Conservation (phyloP, 495 filamentous ascomycete species). For the Parathielavia appendiculata region DNA sequence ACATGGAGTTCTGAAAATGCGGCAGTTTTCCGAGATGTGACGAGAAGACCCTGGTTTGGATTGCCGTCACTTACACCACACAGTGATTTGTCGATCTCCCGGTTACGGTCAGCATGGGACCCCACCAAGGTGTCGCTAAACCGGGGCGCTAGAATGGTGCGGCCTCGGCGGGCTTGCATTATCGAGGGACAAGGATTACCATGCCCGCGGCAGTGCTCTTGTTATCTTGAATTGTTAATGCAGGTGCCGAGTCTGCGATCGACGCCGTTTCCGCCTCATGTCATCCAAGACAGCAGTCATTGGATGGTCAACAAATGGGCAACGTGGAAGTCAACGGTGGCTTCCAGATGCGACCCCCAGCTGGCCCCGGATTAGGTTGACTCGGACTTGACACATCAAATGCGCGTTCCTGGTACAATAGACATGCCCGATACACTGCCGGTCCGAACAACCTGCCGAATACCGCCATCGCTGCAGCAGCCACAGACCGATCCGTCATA, state of each 20-base stretch:
- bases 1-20: background rate
- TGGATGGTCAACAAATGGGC: background rate
- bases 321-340: background rate
- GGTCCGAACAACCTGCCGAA: background rate
- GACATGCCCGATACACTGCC: background rate
- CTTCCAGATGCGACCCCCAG: background rate
- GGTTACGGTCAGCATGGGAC: constrained; percentile 2
- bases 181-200: background rate
- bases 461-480: background rate
- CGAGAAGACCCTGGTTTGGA: background rate
- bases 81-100: background rate
- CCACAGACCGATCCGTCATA: background rate
- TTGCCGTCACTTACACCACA: background rate
- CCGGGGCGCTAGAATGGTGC: background rate
- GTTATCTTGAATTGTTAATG: no score
- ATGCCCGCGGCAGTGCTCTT: no score
- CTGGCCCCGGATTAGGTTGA: background rate
- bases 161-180: background rate
- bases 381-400: background rate
- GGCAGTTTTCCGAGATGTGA: background rate
- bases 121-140: constrained; percentile 2
- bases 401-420: background rate
- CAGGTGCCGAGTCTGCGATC: background rate
- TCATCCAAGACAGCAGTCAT: background rate
- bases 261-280: background rate